Evolutionary conservation across 768 basidiomycete species (phyloP).

Genomic region (Ramaria rubella): DNA sequence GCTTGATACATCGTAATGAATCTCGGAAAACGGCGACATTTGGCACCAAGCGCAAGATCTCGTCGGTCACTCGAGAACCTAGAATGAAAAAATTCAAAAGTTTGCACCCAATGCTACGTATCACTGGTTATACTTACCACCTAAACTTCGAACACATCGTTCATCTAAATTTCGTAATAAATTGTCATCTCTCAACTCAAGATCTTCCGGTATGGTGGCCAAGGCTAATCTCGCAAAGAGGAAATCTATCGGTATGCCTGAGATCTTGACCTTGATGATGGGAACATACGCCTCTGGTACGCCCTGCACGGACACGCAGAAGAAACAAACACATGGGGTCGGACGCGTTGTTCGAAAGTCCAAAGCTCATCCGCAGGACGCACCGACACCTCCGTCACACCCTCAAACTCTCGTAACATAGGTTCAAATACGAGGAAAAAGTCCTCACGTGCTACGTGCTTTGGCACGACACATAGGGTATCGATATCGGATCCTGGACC

Average conservation of each 20-base stretch:
- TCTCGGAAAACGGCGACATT: constrained; percentile 93
- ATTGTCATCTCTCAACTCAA: constrained; percentile 87
- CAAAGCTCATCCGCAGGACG: constrained; percentile 28
- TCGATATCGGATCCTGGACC: constrained; percentile 96
- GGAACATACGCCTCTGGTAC: constrained; percentile 97
- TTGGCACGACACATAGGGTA: constrained; percentile 95
- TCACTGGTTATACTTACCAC: constrained; percentile 43
- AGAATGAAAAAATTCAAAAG: constrained; percentile 2
- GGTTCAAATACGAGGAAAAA: constrained; percentile 89
- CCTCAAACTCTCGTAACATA: constrained; percentile 79
- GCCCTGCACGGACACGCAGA: constrained; percentile 46
- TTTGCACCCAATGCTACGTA: no score
- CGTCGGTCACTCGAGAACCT: constrained; percentile 95
- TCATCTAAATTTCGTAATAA: constrained; percentile 90
- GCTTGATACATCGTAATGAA: constrained; percentile 89
- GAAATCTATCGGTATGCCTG: constrained; percentile 90
- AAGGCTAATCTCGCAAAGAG: constrained; percentile 85
- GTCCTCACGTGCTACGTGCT: constrained; percentile 92
- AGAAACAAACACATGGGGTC: background rate
- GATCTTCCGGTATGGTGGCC: constrained; percentile 85
- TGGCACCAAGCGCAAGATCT: constrained; percentile 91
- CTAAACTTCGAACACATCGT: constrained; percentile 88
- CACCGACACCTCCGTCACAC: constrained; percentile 84
- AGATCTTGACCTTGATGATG: constrained; percentile 86
- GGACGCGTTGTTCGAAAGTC: background rate